These are phyloP conservation scores for Syzygium aqueum DNA, from an alignment of 345 rosid species.

Conservation along the genomic window DNA sequence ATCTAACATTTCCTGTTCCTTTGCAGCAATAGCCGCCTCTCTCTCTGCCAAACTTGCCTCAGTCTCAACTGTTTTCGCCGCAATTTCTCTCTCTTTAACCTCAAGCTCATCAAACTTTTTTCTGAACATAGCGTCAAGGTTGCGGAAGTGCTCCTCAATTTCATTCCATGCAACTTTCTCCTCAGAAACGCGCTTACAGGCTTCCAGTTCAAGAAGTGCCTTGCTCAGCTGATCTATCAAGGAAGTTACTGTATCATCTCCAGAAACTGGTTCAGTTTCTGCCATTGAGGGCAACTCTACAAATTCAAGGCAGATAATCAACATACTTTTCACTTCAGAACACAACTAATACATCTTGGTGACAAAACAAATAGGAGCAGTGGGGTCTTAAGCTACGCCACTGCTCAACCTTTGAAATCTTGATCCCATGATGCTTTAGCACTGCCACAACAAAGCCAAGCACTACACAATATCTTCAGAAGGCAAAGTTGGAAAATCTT, in stretches of 20 bases:
- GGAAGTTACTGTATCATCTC: constrained; percentile 13
- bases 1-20: constrained; percentile 44
- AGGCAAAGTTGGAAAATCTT: not conserved
- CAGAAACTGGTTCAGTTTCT: constrained; percentile 10
- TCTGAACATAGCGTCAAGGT: constrained; percentile 27
- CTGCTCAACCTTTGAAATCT: not conserved
- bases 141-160: constrained; percentile 37
- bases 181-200: constrained; percentile 12
- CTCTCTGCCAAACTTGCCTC: constrained; percentile 23
- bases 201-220: constrained; percentile 31
- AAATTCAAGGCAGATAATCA: not conserved
- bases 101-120: constrained; percentile 32
- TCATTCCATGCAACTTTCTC: constrained; percentile 37
- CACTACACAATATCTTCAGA: not conserved
- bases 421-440: not conserved
- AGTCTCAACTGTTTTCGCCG: constrained; percentile 28
- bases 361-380: not conserved
- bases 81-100: constrained; percentile 38
- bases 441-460: not conserved
- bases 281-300: constrained; percentile 10
- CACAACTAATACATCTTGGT: not conserved
- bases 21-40: constrained; percentile 36
- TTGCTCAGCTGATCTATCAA: constrained; percentile 34
- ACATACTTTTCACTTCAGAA: not conserved
- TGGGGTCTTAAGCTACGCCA: not conserved